Percentiles rank a stretch among this genome's conserved stretches.
Conservation (phyloP, 257 asterid genomes). For the Striga asiatica region DNA sequence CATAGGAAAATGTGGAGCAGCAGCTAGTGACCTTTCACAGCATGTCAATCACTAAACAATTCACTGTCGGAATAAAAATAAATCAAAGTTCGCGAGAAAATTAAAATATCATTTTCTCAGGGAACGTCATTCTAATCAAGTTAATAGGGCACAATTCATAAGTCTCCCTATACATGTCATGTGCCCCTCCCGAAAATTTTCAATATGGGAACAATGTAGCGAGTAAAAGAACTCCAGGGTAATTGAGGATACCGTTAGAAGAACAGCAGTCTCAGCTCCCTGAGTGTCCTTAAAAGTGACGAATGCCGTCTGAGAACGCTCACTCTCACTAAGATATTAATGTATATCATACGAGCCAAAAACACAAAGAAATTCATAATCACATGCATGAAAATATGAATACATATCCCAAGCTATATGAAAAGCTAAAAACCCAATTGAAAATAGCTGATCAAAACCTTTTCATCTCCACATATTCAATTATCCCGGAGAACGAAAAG, state of each 20-base stretch:
- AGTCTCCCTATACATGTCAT: background rate
- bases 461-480: conserved; percentile 46
- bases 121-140: background rate
- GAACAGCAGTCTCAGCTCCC: conserved; percentile 62
- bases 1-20: background rate
- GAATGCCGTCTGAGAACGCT: conserved; percentile 46
- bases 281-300: conserved; percentile 54
- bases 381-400: too few species aligned
- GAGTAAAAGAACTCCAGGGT: background rate
- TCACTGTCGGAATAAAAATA: background rate
- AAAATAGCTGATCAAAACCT: too few species aligned
- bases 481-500: conserved; percentile 66
- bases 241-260: conserved; percentile 44
- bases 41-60: background rate
- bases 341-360: conserved; percentile 1
- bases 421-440: too few species aligned
- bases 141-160: background rate
- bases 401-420: background rate
- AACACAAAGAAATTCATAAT: background rate
- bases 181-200: background rate
- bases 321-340: conserved; percentile 35
- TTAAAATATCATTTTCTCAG: background rate
- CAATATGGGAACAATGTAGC: background rate
- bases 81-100: background rate
- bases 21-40: background rate